Evolutionary conservation across 2,329 filamentous ascomycete genomes (phyloP), one percentile per base, ranked within the genome.

Genomic region (Magnaporthales sp.): DNA sequence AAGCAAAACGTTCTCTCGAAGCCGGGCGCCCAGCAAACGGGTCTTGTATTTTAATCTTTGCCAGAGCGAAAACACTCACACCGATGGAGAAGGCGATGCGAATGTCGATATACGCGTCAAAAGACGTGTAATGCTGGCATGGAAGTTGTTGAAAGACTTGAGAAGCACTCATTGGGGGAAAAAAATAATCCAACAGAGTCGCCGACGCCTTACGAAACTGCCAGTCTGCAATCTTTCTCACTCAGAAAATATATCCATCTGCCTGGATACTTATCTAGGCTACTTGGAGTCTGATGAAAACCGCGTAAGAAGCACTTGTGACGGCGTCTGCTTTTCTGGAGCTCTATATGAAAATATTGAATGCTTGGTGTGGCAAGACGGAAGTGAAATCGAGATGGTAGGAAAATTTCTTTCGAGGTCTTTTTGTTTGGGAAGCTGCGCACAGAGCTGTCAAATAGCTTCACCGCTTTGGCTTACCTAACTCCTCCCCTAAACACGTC

Each of bases 11-110:
- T 69, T 68, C 71, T 72, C 69, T 74, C 69, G 65, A 71, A 70
- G 68, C 68, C 71, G 72, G 73, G 73, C 69, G 73, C 73, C 73
- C 73, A 74, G 73, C 71, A 66, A 73, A 73, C 73, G 73, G 73
- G 73, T 73, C 64, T 67, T 61, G 30, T 64, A 63, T 64, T n/a
- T 71, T 66, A 51, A 67, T 72, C 70, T 72, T 29, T 70, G 71
- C 71, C 72, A 73, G 70, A 68, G 68, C 67, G 68, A 72, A 70
- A 73, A 71, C 71, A 71, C 67, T 64, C 68, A 68, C 72, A 67
- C 66, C 69, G 65, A 68, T 68, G 70, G 67, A 65, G 58, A 66
- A 68, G 66, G 67, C 60, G 66, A 46, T 70, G 71, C 67, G 68
- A 68, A 71, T 70, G 71, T 69, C 71, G 68, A 70, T 70, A 68